These are phyloP conservation scores for Didymella pinodella DNA, from an alignment of 2,329 filamentous ascomycete genomes.

Conservation along the genomic window DNA sequence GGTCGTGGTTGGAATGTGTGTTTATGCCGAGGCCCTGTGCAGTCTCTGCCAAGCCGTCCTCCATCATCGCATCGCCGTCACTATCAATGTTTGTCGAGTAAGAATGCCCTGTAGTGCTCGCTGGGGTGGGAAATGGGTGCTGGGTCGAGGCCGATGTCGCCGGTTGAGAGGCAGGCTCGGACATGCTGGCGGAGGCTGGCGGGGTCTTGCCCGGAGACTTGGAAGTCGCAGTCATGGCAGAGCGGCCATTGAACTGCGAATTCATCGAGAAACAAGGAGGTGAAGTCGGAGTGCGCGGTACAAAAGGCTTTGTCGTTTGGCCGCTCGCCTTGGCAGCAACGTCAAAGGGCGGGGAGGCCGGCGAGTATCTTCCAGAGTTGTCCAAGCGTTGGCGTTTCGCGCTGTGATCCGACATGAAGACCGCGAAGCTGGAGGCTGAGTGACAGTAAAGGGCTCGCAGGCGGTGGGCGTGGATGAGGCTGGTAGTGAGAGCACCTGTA, in stretches of 20 bases:
- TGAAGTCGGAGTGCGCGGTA: constrained; percentile 59
- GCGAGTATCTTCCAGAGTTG: constrained; percentile 54
- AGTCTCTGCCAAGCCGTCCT: constrained; percentile 44
- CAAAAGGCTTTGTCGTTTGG: constrained; percentile 53
- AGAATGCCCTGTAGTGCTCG: constrained; percentile 47
- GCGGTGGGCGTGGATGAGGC: constrained; percentile 26
- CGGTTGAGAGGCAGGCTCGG: constrained; percentile 46
- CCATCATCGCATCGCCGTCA: constrained; percentile 55
- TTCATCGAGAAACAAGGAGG: constrained; percentile 58
- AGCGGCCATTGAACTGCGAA: constrained; percentile 52
- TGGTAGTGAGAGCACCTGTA: constrained; percentile 32
- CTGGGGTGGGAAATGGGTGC: constrained; percentile 50
- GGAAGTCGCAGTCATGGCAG: constrained; percentile 38
- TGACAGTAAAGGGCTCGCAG: constrained; percentile 16
- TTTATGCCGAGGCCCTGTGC: constrained; percentile 43
- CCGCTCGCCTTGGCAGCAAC: constrained; percentile 48
- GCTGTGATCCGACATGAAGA: constrained; percentile 47
- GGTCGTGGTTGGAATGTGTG: constrained; percentile 58
- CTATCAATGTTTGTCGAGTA: constrained; percentile 48
- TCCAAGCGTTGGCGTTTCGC: constrained; percentile 53
- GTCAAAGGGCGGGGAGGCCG: constrained; percentile 55
- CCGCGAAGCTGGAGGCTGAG: constrained; percentile 25
- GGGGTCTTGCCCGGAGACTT: constrained; percentile 49
- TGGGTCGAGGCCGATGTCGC: constrained; percentile 41
- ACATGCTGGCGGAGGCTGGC: constrained; percentile 54